Percentiles rank a stretch among this genome's conserved stretches.
These are phyloP conservation scores for Vigna trinervia DNA, from an alignment of 306 rosid species.

Conservation along the genomic window DNA sequence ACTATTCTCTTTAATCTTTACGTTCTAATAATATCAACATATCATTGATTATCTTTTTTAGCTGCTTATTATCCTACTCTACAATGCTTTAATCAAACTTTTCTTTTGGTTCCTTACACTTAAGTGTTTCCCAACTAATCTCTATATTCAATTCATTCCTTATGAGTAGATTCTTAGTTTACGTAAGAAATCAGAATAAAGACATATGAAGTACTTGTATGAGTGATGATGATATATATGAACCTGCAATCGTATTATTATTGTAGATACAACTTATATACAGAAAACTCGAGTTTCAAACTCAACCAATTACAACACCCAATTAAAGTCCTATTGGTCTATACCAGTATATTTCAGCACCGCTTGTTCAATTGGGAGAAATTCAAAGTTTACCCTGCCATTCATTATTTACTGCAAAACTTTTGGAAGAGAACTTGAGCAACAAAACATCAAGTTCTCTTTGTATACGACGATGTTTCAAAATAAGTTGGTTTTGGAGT, in stretches of 20 bases:
- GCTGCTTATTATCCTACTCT: neutral
- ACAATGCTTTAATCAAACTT: neutral
- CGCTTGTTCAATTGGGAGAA: neutral
- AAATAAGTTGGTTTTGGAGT: slow-evolving; percentile 24
- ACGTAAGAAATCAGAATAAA: neutral
- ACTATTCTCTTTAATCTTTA: neutral
- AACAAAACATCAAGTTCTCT: neutral
- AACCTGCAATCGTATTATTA: neutral
- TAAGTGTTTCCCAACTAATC: too few relatives aligned
- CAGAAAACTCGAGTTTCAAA: neutral
- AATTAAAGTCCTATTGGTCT: neutral
- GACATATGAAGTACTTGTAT: neutral
- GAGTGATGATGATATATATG: neutral
- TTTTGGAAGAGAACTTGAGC: neutral
- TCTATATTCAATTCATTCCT: too few relatives aligned
- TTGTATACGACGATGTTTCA: neutral
- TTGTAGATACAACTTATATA: neutral
- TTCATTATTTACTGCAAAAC: neutral
- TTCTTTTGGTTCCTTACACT: too few relatives aligned
- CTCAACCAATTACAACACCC: slow-evolving; percentile 4
- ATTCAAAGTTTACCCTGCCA: neutral
- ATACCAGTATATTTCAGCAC: neutral
- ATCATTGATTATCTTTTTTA: neutral
- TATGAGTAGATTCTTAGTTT: neutral
- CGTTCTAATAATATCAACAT: neutral